Percentiles rank a stretch among this genome's conserved stretches.
phyloP scores from a whole-genome alignment of 495 filamentous ascomycete species.

The Tuber microsphaerosporum region DNA sequence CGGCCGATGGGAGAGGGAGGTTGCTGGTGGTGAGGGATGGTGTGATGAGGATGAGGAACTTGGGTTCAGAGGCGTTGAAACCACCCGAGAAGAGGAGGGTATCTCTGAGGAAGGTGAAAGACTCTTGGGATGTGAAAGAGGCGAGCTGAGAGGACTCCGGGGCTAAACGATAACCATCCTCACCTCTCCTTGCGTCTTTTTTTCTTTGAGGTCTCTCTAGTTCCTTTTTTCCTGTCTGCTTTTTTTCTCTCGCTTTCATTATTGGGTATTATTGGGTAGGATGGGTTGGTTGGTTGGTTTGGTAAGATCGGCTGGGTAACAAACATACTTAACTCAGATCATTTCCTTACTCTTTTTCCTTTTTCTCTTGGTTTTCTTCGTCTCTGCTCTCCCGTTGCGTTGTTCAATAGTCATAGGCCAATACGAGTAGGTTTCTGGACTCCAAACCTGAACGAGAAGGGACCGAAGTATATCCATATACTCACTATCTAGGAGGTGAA shows the following conservation, averaged over 20 bases:
- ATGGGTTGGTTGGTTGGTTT: not conserved
- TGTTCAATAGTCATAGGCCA: not conserved
- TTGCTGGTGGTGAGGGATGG: conserved; percentile 30
- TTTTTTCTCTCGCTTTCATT: not conserved
- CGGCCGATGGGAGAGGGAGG: conserved; percentile 33
- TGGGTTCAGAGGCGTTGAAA: conserved; percentile 14
- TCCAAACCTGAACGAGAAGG: not conserved
- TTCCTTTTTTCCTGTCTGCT: not conserved
- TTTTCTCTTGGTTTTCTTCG: not conserved
- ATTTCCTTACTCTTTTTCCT: not conserved
- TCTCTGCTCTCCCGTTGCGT: not conserved
- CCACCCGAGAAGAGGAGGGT: conserved; percentile 17
- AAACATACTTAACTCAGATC: not conserved
- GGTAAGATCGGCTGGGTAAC: not conserved
- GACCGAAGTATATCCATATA: not conserved
- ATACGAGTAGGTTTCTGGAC: not conserved
- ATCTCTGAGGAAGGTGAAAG: conserved; percentile 34
- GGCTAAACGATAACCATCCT: not conserved
- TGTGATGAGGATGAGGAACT: conserved; percentile 9
- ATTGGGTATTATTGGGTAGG: not conserved
- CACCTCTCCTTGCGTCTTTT: not conserved
- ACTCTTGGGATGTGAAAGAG: conserved; percentile 27
- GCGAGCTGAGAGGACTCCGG: conserved; percentile 4
- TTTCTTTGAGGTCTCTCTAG: not conserved
- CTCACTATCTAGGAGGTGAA: not conserved